phyloP scores from a whole-genome alignment of 176 grass and related monocot species.

The Paspalum vaginatum region DNA sequence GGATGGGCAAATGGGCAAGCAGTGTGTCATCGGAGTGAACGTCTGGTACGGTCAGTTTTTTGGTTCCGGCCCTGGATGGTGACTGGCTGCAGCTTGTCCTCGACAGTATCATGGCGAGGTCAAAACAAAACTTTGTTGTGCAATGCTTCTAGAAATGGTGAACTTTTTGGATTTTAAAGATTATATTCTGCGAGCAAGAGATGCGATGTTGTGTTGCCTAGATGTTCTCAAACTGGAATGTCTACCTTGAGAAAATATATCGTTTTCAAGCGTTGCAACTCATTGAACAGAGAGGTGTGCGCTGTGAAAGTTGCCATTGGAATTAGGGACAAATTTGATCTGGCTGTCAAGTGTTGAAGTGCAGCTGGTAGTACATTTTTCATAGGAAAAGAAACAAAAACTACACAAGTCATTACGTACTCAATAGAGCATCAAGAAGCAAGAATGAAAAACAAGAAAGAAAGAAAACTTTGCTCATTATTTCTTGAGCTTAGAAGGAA shows the following conservation, averaged over 20 bases:
- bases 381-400: no score
- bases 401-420: no score
- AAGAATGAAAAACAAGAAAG: no score
- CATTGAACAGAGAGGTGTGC: background rate
- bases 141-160: conserved; percentile 41
- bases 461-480: no score
- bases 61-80: conserved; percentile 28
- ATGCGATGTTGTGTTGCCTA: background rate
- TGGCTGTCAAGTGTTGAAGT: background rate
- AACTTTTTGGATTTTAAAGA: background rate
- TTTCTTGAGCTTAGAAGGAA: no score
- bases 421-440: no score
- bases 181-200: background rate
- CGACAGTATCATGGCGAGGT: conserved; percentile 37
- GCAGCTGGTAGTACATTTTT: no score
- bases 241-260: background rate
- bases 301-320: background rate
- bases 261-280: background rate
- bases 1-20: conserved; percentile 15
- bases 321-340: background rate
- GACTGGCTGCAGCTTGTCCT: conserved; percentile 33
- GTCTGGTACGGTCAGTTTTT: conserved; percentile 27
- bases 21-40: conserved; percentile 44
- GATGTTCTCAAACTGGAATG: background rate
- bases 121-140: background rate